Evolutionary conservation across 139 green algal species (phyloP), one percentile per base, ranked within the genome.

Genomic region (Astrephomene gubernaculifera): DNA sequence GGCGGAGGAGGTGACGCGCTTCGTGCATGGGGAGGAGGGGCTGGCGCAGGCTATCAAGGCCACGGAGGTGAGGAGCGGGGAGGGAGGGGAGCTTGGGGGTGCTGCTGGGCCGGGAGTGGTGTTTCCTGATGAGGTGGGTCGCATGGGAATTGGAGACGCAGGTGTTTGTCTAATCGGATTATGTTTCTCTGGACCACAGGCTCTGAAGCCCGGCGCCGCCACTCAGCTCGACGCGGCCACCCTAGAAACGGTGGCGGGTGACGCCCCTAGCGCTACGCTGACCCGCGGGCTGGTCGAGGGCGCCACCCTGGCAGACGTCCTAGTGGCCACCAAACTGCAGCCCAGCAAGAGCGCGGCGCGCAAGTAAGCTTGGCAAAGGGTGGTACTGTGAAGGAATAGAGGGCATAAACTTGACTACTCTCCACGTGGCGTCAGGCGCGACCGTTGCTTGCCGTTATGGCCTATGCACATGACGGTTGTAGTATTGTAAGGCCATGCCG

Each of bases 1-100:
- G 60, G 97, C 97, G 2, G 93, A 97, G 82, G 97, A 99, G 87
- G 96, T 99, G 0, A 99, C 96, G 14, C 87, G 92, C 69, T 99
- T 99, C 91, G 97, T 99, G 63, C 97, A 99, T 86, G 97, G 97
- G 0, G 91, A 99, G 76, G 91, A 95, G 81, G 97, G 97, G 10
- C 90, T 99, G 71, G 70, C 92, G 65, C 90, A 97, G 79, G 98
- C 98, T 1, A 89, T 99, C 3, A 93, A 92, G 74, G 92, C 96
- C 4, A 99, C 97, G 17, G 88, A 96, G 86, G 96, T 95, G 43
- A 92, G 82, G 54, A 44, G 33, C 68, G 63, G 39, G 36, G 87
- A 24, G 64, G 79, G 24, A 36, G 61, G 36, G 43, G 31, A n/a
- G 67, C n/a, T n/a, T n/a, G n/a, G n/a, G n/a, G n/a, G n/a, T n/a